A percentile compares a stretch with the other conserved stretches of the same genome.
Evolutionary conservation across 1,139 yeast genomes (phyloP).

Genomic region (Candida smagusa): DNA sequence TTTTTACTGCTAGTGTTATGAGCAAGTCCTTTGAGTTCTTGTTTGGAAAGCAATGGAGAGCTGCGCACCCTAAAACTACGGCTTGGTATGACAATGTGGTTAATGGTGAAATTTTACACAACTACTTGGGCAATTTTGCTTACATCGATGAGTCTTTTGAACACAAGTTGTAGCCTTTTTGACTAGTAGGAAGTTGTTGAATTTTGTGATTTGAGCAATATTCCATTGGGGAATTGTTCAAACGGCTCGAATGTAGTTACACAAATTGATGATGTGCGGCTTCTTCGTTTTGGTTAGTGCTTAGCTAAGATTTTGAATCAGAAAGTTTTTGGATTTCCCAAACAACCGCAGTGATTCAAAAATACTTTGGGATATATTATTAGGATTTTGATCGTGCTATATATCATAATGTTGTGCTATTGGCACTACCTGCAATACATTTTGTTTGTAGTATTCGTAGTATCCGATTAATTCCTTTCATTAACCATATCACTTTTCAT

Average conservation of each 20-base stretch:
- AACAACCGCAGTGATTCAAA: too few species aligned
- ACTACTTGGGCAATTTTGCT: slow-evolving; percentile 42
- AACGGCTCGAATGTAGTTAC: slow-evolving; percentile 51
- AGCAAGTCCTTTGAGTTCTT: slow-evolving; percentile 63
- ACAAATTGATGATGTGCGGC: too few species aligned
- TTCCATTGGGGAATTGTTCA: neutral
- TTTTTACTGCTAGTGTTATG: slow-evolving; percentile 58
- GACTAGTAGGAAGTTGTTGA: neutral
- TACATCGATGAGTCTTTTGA: slow-evolving; percentile 66
- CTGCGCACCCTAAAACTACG: slow-evolving; percentile 64
- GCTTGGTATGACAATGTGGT: slow-evolving; percentile 85
- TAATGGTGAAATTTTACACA: slow-evolving; percentile 51
- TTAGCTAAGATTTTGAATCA: too few species aligned
- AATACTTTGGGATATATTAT: too few species aligned
- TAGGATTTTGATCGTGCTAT: too few species aligned
- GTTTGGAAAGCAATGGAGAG: slow-evolving; percentile 78
- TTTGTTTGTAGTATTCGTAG: too few species aligned
- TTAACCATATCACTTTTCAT: too few species aligned
- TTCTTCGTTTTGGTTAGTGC: too few species aligned
- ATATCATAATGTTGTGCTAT: too few species aligned
- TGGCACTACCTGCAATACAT: too few species aligned
- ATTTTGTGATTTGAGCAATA: neutral
- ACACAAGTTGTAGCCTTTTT: slow-evolving; percentile 19
- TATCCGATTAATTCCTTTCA: too few species aligned
- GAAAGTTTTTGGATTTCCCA: too few species aligned